Percentiles rank a stretch among this genome's conserved stretches.
These are phyloP conservation scores for Candida railenensis DNA, from an alignment of 805 yeast genomes.

Conservation along the genomic window DNA sequence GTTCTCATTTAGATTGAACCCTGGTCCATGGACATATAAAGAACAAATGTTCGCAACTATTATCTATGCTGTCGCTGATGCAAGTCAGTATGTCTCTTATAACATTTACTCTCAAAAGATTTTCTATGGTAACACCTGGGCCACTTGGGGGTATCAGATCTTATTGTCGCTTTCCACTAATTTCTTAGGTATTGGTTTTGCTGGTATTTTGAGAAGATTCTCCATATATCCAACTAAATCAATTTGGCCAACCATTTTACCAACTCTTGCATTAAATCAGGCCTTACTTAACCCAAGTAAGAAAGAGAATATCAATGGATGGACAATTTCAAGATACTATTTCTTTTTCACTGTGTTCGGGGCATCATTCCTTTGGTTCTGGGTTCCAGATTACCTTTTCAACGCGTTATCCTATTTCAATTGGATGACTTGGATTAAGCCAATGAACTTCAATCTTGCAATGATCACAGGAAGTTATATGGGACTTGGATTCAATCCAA, in stretches of 20 bases:
- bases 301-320: slow-evolving; percentile 27
- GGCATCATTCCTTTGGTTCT: slow-evolving; percentile 39
- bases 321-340: slow-evolving; percentile 26
- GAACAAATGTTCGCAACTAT: slow-evolving; percentile 66
- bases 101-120: slow-evolving; percentile 22
- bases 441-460: slow-evolving; percentile 48
- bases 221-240: slow-evolving; percentile 18
- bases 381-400: slow-evolving; percentile 47
- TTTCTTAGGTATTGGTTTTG: slow-evolving; percentile 31
- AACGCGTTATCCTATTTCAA: slow-evolving; percentile 42
- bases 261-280: slow-evolving; percentile 23
- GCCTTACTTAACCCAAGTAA: slow-evolving; percentile 27
- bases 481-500: slow-evolving; percentile 56
- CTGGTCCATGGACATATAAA: slow-evolving; percentile 64
- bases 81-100: slow-evolving; percentile 19
- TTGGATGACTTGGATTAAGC: slow-evolving; percentile 62
- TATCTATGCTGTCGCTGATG: slow-evolving; percentile 33
- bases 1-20: slow-evolving; percentile 37
- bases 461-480: slow-evolving; percentile 43
- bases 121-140: slow-evolving; percentile 29
- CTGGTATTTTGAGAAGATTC: slow-evolving; percentile 22
- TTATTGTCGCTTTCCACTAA: slow-evolving; percentile 24
- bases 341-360: slow-evolving; percentile 19
- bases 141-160: slow-evolving; percentile 21
- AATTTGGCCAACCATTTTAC: slow-evolving; percentile 7